Base-by-base conservation (phyloP, 495 filamentous ascomycete species). In the Margaritispora aquatica region DNA sequence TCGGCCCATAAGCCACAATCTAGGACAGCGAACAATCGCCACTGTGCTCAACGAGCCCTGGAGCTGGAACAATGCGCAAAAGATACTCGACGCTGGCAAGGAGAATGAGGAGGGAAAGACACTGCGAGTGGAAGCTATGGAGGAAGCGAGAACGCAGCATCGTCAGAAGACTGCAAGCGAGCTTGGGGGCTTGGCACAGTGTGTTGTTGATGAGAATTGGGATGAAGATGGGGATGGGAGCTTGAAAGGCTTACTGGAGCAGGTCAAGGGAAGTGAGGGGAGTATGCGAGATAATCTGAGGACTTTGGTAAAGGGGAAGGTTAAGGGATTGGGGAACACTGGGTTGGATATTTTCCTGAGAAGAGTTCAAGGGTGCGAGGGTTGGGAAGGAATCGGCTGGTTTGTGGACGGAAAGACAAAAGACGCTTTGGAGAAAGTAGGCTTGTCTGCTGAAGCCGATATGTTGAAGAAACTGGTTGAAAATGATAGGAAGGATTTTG, bases 141-240 rank as follows among this genome's bases (percentile, higher is more conserved):
- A 52, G 21, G 50, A 29, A 8, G 50, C 50, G 24, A 52, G 50
- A 21, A 52, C 50, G 23, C 50, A 52, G 50, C 50, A 52, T 29
- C 50, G 50, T 1, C 50, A 52, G 50, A 52, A 52, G n/a, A 52
- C 50, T 3, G 24, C 24, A 19, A 19, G 24, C 21, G 50, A 52
- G 50, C 24, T 52, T 17, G 50, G 50, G 1, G 50, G 23, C 17
- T 26, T 52, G 1, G 50, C 24, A 5, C 17, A 27, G 1, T 26
- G 24, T 27, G 20, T 52, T 26, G 27, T 52, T 2, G 50, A 52
- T 2, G 50, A 52, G 24, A 52, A 52, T 3, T 52, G 50, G 50
- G 50, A 52, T 17, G 50, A 52, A 17, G n/a, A 29, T 26, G 50
- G n/a, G 19, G 50, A 52, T 20, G 24, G 24, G 2, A 52, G 50